Evolutionary conservation across 2,329 filamentous ascomycete species (phyloP), one percentile per base, ranked within the genome.

Genomic region (Diplodia corticola): DNA sequence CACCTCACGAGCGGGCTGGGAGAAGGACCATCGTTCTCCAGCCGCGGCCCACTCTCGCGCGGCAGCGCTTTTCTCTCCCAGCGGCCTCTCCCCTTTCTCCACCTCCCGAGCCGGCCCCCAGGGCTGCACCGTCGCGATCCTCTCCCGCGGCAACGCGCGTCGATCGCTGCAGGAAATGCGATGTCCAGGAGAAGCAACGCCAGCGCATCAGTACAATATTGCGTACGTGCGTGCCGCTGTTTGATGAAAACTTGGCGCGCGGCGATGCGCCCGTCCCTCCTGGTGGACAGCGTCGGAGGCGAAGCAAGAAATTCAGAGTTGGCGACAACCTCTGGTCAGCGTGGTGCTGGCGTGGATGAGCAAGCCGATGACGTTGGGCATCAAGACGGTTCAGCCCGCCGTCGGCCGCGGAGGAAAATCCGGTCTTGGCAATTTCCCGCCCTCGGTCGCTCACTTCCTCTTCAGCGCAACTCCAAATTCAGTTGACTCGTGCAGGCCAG

Each of bases 341-440:
- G 49, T 37, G 20, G 28, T 33, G 40, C 51, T 50, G 51, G 51
- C 37, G 44, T 44, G 49, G 40, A 55, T 22, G 26, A 64, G 37
- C 30, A 48, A 48, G 33, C 63, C 30, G 40, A 20, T 57, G 63
- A 49, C 51, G 63, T 57, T 64, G 63, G 63, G 63, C 57, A 61
- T 35, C 63, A 57, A 53, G n/a, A 15, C 2, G 10, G 40, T 17
- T 26, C 40, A 35, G 28, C 57, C 26, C 24, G 17, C 22, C n/a
- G 26, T 17, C n/a, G 4, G n/a, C n/a, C 7, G 28, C 57, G 57
- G 57, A 61, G 40, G 44, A 28, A 49, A 20, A 20, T 61, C 57
- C 57, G 57, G 26, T 6, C 57, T 61, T 61, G 57, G 57, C 57
- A 49, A 61, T 33, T 49, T 61, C 44, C 44, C 57, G 57, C 57